Percentiles rank a stretch among this genome's conserved stretches.
Conservation (phyloP, 768 basidiomycete species). For the Suillus luteus region DNA sequence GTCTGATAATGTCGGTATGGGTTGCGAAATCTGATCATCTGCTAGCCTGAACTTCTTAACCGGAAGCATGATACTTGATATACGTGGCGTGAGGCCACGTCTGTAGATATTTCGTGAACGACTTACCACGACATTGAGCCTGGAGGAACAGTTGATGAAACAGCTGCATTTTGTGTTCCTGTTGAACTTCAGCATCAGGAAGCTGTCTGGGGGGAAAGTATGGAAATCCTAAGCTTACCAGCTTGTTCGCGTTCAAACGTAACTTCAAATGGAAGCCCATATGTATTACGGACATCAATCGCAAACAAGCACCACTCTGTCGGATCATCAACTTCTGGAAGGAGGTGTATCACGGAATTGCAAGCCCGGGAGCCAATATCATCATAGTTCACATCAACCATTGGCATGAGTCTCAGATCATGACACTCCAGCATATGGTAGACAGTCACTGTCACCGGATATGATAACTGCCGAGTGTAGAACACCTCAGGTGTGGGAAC, state of each 20-base stretch:
- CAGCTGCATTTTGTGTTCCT: conserved; percentile 46
- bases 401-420: conserved; percentile 78
- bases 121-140: conserved; percentile 81
- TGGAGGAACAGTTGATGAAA: conserved; percentile 72
- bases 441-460: conserved; percentile 90
- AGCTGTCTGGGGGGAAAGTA: conserved; percentile 1
- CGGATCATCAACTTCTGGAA: conserved; percentile 48
- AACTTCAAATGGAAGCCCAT: conserved; percentile 90
- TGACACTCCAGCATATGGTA: conserved; percentile 93
- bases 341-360: conserved; percentile 22
- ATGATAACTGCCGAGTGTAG: conserved; percentile 83
- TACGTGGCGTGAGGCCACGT: conserved; percentile 14
- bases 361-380: conserved; percentile 24
- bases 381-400: conserved; percentile 30
- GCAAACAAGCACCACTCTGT: conserved; percentile 85
- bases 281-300: conserved; percentile 89
- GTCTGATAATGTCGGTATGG: conserved; percentile 84
- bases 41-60: conserved; percentile 69
- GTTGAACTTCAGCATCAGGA: conserved; percentile 7
- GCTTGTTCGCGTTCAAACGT: conserved; percentile 67
- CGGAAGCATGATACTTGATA: conserved; percentile 64
- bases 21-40: conserved; percentile 53
- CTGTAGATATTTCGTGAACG: neutral
- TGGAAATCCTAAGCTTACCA: conserved; percentile 41
- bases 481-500: conserved; percentile 54